These are phyloP conservation scores for Sphagnum tenellum DNA, from an alignment of 225 moss, liverwort and hornwort genomes.

Conservation along the genomic window DNA sequence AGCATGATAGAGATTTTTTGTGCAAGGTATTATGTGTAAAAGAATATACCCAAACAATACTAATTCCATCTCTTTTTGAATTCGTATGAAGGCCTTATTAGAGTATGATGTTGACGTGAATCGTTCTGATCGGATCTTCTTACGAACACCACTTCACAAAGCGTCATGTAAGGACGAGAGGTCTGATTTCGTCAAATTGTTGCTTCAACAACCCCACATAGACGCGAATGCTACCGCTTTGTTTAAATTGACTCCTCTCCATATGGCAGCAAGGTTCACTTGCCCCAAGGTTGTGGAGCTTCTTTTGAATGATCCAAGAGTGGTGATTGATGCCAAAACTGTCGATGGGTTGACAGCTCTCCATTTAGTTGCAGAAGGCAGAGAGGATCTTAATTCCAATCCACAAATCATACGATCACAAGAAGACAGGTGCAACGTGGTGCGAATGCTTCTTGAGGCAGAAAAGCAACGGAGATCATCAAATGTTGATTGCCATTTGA, in stretches of 20 bases:
- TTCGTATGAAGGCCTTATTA: too few relatives aligned
- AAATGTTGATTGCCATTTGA: neutral
- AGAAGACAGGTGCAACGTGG: neutral
- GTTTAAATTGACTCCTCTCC: neutral
- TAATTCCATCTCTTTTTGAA: too few relatives aligned
- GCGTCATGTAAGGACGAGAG: too few relatives aligned
- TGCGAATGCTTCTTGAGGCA: neutral
- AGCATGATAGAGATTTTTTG: too few relatives aligned
- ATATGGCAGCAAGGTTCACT: neutral
- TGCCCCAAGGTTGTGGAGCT: neutral
- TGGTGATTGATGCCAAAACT: neutral
- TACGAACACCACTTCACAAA: too few relatives aligned
- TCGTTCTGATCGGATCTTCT: too few relatives aligned
- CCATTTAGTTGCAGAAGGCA: neutral
- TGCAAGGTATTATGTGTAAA: too few relatives aligned
- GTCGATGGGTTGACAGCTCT: neutral
- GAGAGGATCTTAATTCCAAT: neutral
- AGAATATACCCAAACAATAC: too few relatives aligned
- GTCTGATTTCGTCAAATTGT: neutral
- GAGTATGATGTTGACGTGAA: too few relatives aligned
- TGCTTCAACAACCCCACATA: neutral
- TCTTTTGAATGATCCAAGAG: neutral
- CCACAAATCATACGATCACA: neutral
- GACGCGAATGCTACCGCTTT: neutral
- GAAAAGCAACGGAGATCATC: neutral